Evolutionary conservation across 768 basidiomycete species (phyloP).

Genomic region (Lactarius indigo): DNA sequence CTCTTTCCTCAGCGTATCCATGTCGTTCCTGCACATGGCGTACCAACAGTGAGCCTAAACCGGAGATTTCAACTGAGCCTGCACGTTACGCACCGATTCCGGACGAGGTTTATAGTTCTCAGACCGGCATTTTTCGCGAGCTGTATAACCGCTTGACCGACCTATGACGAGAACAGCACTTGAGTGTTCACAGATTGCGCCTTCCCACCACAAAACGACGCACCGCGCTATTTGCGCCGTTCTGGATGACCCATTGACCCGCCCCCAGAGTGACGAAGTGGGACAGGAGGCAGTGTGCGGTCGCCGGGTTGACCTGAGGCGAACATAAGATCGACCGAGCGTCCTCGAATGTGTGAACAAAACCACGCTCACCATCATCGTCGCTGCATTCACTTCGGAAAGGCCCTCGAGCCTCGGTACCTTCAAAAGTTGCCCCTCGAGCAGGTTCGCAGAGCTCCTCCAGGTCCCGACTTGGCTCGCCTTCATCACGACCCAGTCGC

Average conservation of each 20-base stretch:
- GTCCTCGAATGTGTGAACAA: not conserved
- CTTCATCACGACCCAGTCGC: conserved; percentile 74
- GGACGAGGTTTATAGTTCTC: conserved; percentile 79
- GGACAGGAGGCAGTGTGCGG: conserved; percentile 78
- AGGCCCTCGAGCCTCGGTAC: conserved; percentile 48
- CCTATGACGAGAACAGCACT: conserved; percentile 37
- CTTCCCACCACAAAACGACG: conserved; percentile 28
- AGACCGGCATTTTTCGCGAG: conserved; percentile 69
- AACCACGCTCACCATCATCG: conserved; percentile 53
- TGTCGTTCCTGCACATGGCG: conserved; percentile 43
- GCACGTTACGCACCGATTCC: conserved; percentile 50
- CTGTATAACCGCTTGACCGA: conserved; percentile 84
- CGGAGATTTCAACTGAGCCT: not conserved
- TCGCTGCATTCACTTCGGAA: conserved; percentile 66
- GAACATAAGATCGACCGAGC: not conserved
- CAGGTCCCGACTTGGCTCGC: conserved; percentile 75
- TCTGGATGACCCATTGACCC: conserved; percentile 83
- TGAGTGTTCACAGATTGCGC: not conserved
- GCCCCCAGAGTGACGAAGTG: conserved; percentile 60
- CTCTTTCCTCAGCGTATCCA: conserved; percentile 46
- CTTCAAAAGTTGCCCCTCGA: conserved; percentile 53
- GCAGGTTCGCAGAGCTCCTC: conserved; percentile 54
- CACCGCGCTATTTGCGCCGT: conserved; percentile 82
- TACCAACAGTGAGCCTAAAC: not conserved
- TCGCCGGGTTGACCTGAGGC: conserved; percentile 72